Percentiles rank a stretch among this genome's conserved stretches.
These are phyloP conservation scores for Marchantia polymorpha DNA, from an alignment of 225 moss, liverwort and hornwort genomes.

Conservation along the genomic window DNA sequence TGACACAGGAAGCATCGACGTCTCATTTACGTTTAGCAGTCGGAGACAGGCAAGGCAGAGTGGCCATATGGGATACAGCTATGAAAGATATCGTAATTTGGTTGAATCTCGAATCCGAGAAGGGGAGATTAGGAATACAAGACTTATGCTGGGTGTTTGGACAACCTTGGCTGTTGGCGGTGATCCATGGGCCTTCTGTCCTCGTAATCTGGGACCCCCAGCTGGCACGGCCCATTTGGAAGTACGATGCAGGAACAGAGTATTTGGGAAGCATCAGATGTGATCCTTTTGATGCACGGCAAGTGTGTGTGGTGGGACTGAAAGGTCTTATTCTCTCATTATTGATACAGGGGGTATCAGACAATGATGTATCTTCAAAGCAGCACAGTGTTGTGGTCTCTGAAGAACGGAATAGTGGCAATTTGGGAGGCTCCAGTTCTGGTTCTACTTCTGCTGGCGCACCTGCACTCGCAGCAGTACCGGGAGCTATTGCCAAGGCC, in stretches of 20 bases:
- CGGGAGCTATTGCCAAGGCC: constrained; percentile 67
- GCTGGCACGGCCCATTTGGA: constrained; percentile 68
- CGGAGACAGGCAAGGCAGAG: constrained; percentile 89
- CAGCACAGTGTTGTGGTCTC: constrained; percentile 63
- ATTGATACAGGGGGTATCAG: constrained; percentile 65
- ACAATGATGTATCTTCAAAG: constrained; percentile 68
- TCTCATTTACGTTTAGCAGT: constrained; percentile 83
- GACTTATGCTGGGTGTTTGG: constrained; percentile 93
- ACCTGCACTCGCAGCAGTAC: constrained; percentile 73
- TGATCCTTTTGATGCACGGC: constrained; percentile 90
- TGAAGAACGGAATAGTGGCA: constrained; percentile 64
- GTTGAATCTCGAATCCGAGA: constrained; percentile 79
- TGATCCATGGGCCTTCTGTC: constrained; percentile 88
- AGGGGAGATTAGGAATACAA: constrained; percentile 82
- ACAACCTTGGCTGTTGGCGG: constrained; percentile 88
- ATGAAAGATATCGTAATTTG: constrained; percentile 66
- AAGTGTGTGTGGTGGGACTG: constrained; percentile 77
- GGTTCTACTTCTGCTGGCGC: constrained; percentile 69
- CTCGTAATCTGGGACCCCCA: constrained; percentile 81
- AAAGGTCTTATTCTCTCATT: constrained; percentile 74
- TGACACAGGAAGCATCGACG: constrained; percentile 71
- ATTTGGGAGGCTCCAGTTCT: constrained; percentile 40
- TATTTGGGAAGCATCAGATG: constrained; percentile 74
- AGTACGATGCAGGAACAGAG: constrained; percentile 77
- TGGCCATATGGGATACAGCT: constrained; percentile 95